Percentiles rank a stretch among this genome's conserved stretches.
Conservation (phyloP, 257 asterid species). For the Ophiorrhiza pumila region DNA sequence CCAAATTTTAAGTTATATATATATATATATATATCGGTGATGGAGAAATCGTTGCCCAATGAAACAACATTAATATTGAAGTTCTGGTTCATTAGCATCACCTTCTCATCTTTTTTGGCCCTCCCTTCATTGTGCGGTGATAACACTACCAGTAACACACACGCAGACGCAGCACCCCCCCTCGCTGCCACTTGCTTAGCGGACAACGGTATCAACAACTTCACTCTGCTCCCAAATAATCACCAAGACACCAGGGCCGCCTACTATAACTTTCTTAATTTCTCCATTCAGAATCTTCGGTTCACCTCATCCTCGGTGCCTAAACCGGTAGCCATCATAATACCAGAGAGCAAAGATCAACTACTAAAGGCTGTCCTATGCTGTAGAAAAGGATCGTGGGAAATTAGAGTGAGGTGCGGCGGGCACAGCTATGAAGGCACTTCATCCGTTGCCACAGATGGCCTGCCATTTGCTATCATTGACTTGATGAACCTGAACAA, state of each 20-base stretch:
- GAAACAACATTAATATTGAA: slow-evolving; percentile 2
- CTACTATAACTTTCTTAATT: slow-evolving; percentile 48
- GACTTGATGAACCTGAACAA: slow-evolving; percentile 52
- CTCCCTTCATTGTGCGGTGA: slow-evolving; percentile 19
- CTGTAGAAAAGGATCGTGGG: slow-evolving; percentile 35
- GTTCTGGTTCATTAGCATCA: not conserved
- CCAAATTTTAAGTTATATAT: no score
- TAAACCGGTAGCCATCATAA: slow-evolving; percentile 53
- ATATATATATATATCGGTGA: no score
- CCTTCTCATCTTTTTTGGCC: slow-evolving; percentile 17
- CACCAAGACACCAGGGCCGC: slow-evolving; percentile 12
- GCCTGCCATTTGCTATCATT: slow-evolving; percentile 47
- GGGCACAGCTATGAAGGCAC: slow-evolving; percentile 85
- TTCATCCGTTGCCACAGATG: slow-evolving; percentile 45
- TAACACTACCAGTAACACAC: no score
- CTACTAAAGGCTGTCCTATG: slow-evolving; percentile 41
- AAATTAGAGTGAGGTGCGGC: slow-evolving; percentile 65
- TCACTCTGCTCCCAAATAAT: slow-evolving; percentile 36
- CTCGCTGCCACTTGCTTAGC: slow-evolving; percentile 42
- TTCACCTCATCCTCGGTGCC: slow-evolving; percentile 37
- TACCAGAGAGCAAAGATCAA: slow-evolving; percentile 55
- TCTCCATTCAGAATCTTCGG: slow-evolving; percentile 67
- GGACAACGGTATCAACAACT: slow-evolving; percentile 40
- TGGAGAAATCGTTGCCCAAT: not conserved
- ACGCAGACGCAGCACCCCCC: slow-evolving; percentile 5